Percentiles rank a stretch among this genome's conserved stretches.
Conservation (phyloP, 2,329 filamentous ascomycete species). For the Colletotrichum chlorophyti region DNA sequence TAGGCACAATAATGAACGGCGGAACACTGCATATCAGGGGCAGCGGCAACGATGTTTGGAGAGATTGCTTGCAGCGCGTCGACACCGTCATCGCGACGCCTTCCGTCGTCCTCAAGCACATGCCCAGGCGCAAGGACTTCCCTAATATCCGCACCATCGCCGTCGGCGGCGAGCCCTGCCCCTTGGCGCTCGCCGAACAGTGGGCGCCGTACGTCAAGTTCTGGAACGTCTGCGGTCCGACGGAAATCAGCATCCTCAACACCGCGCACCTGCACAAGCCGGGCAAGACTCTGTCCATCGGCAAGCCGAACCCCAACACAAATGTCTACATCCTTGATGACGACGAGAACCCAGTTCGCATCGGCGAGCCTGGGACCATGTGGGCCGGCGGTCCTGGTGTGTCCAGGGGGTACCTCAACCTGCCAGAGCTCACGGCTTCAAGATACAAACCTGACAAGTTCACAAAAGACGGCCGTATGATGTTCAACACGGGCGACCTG, state of each 20-base stretch:
- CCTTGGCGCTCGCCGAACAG: constrained; percentile 54
- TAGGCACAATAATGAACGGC: constrained; percentile 41
- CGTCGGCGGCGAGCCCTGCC: constrained; percentile 30
- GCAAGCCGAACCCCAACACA: constrained; percentile 62
- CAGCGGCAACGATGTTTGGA: constrained; percentile 29
- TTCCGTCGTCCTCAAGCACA: constrained; percentile 30
- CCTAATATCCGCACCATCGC: constrained; percentile 28
- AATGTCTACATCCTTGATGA: constrained; percentile 60
- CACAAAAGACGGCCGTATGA: constrained; percentile 53
- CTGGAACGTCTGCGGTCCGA: constrained; percentile 66
- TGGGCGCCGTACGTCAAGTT: constrained; percentile 58
- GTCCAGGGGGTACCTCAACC: constrained; percentile 61
- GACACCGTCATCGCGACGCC: constrained; percentile 31
- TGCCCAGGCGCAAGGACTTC: constrained; percentile 26
- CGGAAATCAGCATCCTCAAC: constrained; percentile 66
- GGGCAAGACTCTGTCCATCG: constrained; percentile 58
- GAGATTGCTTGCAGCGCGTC: constrained; percentile 28
- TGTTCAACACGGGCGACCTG: constrained; percentile 69
- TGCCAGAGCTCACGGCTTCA: constrained; percentile 56
- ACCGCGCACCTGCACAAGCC: constrained; percentile 40
- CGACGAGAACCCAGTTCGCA: constrained; percentile 46
- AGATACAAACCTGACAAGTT: constrained; percentile 60
- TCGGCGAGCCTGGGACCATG: constrained; percentile 58
- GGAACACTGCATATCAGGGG: constrained; percentile 31
- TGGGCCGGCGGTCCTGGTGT: constrained; percentile 65